Base-by-base conservation (phyloP, 805 yeast species). In the Saccharomycopsis oosterbeekiorum region DNA sequence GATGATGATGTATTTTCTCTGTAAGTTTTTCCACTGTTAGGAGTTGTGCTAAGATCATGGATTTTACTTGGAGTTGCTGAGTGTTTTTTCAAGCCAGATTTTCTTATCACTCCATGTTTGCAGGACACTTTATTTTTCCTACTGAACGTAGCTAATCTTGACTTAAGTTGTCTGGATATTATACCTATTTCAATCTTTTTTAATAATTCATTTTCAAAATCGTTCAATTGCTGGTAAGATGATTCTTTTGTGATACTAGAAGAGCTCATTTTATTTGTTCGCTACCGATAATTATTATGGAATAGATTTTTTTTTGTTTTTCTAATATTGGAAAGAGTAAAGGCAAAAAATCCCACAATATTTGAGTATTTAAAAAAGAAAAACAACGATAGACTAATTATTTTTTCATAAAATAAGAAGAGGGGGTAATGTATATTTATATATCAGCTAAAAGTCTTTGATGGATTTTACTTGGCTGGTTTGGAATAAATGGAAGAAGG, bases 111-210 rank as follows among this genome's bases (percentile, higher is more conserved):
- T n/a, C n/a, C 54, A 4, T 4, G 9, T 8, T 19, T 6, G n/a
- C 14, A 40, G n/a, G 17, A 8, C 19, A 17, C 17, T 34, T 40
- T 61, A 21, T 42, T 55, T 36, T 55, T 58, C 24, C 42, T 58
- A 19, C 56, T 61, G 47, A 63, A 56, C 5, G 62, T 57, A 5
- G 60, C 54, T 12, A 64, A 51, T 42, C 59, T 64, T 21, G 53
- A 39, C 39, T 64, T 65, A 15, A 63, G 67, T 41, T 64, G 66
- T 24, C 56, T 57, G 19, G 67, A 56, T 26, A 65, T 58, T 19
- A 58, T 65, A 2, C 65, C 64, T 14, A 63, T 63, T 24, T 65
- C 67, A 21, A 54, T 64, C 36, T 61, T 66, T 37, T 64, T 62
- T 57, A 64, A 47, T 10, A 64, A 53, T 40, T 62, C 59, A 24